Conservation (phyloP, 768 basidiomycete species). For the Tylopilus felleus region DNA sequence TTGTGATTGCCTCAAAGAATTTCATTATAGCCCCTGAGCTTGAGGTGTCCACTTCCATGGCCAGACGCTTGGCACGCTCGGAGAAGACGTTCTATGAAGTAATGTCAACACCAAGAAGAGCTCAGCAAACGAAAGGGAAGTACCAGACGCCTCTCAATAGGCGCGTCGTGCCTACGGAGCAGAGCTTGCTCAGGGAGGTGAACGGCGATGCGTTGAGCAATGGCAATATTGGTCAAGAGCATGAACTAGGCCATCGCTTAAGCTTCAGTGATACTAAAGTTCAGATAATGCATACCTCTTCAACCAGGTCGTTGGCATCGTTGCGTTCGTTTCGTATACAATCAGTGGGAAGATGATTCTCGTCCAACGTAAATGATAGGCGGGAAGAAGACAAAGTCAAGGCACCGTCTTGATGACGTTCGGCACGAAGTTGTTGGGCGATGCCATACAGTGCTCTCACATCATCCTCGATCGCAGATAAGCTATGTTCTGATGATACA, state of each 20-base stretch:
- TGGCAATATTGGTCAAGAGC: constrained; percentile 85
- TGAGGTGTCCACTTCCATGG: constrained; percentile 76
- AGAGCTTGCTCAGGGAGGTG: constrained; percentile 97
- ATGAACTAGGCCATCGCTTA: constrained; percentile 62
- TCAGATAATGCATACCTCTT: constrained; percentile 62
- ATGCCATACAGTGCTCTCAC: constrained; percentile 65
- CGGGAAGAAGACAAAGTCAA: constrained; percentile 66
- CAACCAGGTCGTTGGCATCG: constrained; percentile 79
- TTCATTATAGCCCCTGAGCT: constrained; percentile 80
- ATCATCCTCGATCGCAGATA: constrained; percentile 67
- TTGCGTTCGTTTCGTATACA: constrained; percentile 60
- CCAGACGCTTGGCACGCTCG: constrained; percentile 80
- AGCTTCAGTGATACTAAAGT: not conserved
- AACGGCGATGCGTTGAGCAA: constrained; percentile 91
- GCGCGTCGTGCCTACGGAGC: constrained; percentile 89
- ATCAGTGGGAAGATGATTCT: constrained; percentile 74
- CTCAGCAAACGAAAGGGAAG: not conserved
- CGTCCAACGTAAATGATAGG: constrained; percentile 77
- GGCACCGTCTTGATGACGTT: constrained; percentile 78
- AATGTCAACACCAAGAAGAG: constrained; percentile 8
- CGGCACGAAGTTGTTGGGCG: constrained; percentile 66
- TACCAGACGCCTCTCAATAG: constrained; percentile 88
- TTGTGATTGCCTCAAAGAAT: constrained; percentile 71
- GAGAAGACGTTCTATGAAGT: constrained; percentile 61
- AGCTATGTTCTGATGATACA: constrained; percentile 55